These are phyloP conservation scores for Hemileccinum rubropunctum DNA, from an alignment of 768 basidiomycete genomes.

Conservation along the genomic window DNA sequence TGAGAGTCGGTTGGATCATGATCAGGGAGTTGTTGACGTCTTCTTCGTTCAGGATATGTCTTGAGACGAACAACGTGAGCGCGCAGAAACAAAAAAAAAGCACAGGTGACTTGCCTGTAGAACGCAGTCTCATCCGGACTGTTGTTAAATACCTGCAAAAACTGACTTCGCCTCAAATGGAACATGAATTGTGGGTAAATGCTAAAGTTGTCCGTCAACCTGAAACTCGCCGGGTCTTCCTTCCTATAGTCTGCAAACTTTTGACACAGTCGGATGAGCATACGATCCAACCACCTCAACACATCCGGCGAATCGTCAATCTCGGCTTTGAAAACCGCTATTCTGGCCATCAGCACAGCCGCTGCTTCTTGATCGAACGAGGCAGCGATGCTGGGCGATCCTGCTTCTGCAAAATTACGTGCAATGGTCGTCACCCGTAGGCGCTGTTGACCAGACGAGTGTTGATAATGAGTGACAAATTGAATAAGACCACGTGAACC, in stretches of 20 bases:
- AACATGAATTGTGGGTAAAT: conserved; percentile 99
- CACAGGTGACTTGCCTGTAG: conserved; percentile 65
- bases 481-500: conserved; percentile 94
- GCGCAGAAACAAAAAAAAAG: neutral
- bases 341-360: conserved; percentile 96
- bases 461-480: conserved; percentile 98
- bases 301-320: conserved; percentile 98
- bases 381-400: conserved; percentile 88
- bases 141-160: conserved; percentile 99
- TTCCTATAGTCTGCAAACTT: conserved; percentile 99
- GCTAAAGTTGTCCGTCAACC: conserved; percentile 92
- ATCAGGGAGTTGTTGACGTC: conserved; percentile 99
- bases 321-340: conserved; percentile 99
- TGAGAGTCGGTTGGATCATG: conserved; percentile 99
- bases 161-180: conserved; percentile 95
- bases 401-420: conserved; percentile 95
- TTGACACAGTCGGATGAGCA: conserved; percentile 97
- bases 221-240: conserved; percentile 93
- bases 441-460: conserved; percentile 91
- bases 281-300: conserved; percentile 93
- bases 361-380: conserved; percentile 98
- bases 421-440: conserved; percentile 98
- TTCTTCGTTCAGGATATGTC: conserved; percentile 93
- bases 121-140: conserved; percentile 99
- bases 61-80: conserved; percentile 29